Base-by-base conservation (phyloP, 495 filamentous ascomycete genomes). In the Penicillium chermesinum region DNA sequence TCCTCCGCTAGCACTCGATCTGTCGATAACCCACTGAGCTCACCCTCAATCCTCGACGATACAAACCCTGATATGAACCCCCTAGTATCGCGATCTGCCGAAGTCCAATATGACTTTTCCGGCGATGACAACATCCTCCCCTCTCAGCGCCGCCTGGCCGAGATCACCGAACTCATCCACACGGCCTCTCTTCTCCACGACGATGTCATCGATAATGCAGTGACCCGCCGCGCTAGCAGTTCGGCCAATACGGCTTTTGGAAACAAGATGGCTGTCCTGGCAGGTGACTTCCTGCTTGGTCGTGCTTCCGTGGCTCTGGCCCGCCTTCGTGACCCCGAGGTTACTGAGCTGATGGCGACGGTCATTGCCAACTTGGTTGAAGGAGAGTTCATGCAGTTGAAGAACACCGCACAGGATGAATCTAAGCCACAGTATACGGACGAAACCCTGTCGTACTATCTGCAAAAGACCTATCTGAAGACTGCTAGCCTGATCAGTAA, bases 391-490 rank as follows among this genome's bases (percentile, higher is more conserved):
- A 97, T 97, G 91, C 93, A 98, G 72, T 74, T 98, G 44, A 91
- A 95, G 69, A 98, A 98, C 69, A 97, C 93, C 2, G 86, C 85
- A 15, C 77, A 80, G 48, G 91, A 96, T 58, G 91, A 96, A 68
- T 66, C 74, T 47, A 82, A 86, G 51, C 89, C 89, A 0, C 73
- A 75, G 12, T 97, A 86, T 76, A 89, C 85, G 1, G 85, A 94
- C 46, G 86, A 96, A 20, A 87, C 89, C 1, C 75, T 98, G 46
- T 75, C 83, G 7, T 97, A 97, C 66, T 98, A 98, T 62, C 75
- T 98, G n/a, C 89, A 96, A 63, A 98, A 98, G 76, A 97, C 93
- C 32, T 98, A 98, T 62, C 78, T 98, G 50, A 98, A 98, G 74
- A 91, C 89, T 3, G 93, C 93, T 15, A 90, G 86, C 56, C 73